Evolutionary conservation across 1,139 yeast genomes (phyloP), one percentile per base, ranked within the genome.

Genomic region (Pichia sp.): DNA sequence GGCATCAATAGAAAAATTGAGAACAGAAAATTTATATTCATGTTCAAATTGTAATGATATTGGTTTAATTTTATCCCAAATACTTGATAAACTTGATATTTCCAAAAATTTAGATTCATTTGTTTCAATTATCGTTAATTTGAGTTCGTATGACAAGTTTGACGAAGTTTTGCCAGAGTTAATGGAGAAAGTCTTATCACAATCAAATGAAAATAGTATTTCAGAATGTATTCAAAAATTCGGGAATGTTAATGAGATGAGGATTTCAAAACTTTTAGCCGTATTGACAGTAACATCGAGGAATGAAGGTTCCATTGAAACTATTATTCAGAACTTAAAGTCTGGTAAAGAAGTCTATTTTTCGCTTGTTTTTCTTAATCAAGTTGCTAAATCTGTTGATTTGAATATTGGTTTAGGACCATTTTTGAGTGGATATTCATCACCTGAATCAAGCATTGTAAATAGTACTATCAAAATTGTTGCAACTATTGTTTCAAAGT

Each of bases 401-500:
- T 54, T 67, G 26, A 57, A 60, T 10, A 50, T 62, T 30, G 59
- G 61, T 2, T 50, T 71, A 23, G 60, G 54, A 4, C 59, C 65
- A 9, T 65, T 74, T 42, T 58, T 68, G 41, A 48, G 54, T 4
- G 57, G 62, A n/a, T 54, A 69, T 39, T 53, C 53, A 10, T 50
- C 53, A 25, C 43, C 56, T 5, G 73, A 74, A 39, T 76, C 70
- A 20, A 60, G 62, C 6, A 60, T 73, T 9, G 69, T 69, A 44
- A 51, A 65, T 23, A 75, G 76, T 6, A 70, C 81, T 1, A 75
- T 84, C 0, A 69, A 71, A 39, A 69, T 84, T 0, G 61, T 80
- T 34, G 84, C 87, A 1, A 68, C 73, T 12, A 58, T 76, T 28
- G 68, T 73, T 7, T 64, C 72, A 10, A 63, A 64, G 30, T 66